phyloP scores from a whole-genome alignment of 2,329 filamentous ascomycete species.

The Apiospora phragmitis region DNA sequence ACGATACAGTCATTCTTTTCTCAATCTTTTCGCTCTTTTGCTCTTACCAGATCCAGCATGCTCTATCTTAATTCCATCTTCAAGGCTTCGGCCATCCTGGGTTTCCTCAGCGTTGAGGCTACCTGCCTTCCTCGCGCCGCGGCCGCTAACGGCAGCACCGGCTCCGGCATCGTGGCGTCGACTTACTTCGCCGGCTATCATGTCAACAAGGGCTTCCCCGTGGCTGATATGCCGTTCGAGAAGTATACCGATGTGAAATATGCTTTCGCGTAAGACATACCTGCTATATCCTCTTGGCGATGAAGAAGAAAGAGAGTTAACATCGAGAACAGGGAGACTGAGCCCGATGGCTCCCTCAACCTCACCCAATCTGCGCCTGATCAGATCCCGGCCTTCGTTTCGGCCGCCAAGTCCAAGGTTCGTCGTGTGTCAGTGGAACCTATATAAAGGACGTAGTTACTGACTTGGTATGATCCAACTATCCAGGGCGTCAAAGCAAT shows the following conservation, averaged over 20 bases:
- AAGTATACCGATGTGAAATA: constrained; percentile 21
- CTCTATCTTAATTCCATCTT: not conserved
- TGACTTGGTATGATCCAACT: not conserved
- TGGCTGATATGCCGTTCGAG: constrained; percentile 18
- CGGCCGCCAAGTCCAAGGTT: constrained; percentile 13
- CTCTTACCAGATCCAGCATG: not conserved
- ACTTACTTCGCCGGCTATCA: constrained; percentile 22
- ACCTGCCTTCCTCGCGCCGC: not conserved
- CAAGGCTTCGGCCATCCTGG: constrained; percentile 4
- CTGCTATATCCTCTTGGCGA: not conserved
- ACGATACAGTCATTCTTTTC: not conserved
- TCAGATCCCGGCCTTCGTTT: constrained; percentile 16
- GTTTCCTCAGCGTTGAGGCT: not conserved
- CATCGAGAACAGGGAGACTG: constrained; percentile 8
- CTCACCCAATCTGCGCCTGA: constrained; percentile 14
- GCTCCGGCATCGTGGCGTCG: not conserved
- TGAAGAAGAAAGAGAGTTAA: not conserved
- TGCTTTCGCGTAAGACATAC: constrained; percentile 14
- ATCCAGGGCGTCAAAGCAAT: constrained; percentile 15
- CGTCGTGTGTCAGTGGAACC: not conserved
- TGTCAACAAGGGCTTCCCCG: constrained; percentile 14
- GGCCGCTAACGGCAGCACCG: not conserved
- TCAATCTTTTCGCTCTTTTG: not conserved
- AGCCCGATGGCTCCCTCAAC: constrained; percentile 12
- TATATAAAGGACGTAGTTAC: not conserved